Conservation (phyloP, 2,329 filamentous ascomycete genomes). For the Emericellopsis atlantica region DNA sequence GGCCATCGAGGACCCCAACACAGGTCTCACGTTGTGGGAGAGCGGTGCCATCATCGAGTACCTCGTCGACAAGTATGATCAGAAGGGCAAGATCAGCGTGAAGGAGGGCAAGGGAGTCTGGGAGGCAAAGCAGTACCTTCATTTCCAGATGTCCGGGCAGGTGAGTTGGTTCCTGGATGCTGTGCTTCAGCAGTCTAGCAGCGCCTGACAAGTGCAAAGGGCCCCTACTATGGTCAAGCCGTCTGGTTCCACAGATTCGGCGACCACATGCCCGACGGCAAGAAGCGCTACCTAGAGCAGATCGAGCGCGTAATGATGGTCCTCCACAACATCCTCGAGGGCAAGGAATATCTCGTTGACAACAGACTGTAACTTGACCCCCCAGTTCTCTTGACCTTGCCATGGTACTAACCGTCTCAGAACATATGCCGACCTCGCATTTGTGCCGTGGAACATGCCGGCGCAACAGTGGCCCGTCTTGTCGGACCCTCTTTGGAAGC, state of each 20-base stretch:
- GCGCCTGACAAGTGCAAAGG: conserved; percentile 15
- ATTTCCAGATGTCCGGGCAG: conserved; percentile 24
- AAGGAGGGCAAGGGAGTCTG: neutral
- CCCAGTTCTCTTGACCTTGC: neutral
- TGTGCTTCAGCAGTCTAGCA: neutral
- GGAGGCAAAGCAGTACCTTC: conserved; percentile 17
- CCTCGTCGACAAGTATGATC: conserved; percentile 13
- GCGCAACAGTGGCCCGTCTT: neutral
- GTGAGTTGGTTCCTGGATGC: neutral
- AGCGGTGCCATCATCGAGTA: conserved; percentile 14
- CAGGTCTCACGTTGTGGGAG: conserved; percentile 17
- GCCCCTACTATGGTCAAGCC: conserved; percentile 29
- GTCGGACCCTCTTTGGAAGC: conserved; percentile 4
- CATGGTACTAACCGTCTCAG: conserved; percentile 4
- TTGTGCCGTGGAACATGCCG: conserved; percentile 15
- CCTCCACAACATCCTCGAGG: conserved; percentile 12
- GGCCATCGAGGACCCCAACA: conserved; percentile 20
- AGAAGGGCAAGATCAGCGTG: conserved; percentile 6
- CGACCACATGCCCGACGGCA: neutral
- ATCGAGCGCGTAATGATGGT: neutral
- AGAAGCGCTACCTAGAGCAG: neutral
- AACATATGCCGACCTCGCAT: conserved; percentile 19
- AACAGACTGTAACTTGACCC: conserved; percentile 13
- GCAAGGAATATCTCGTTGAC: conserved; percentile 19
- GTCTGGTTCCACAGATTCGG: conserved; percentile 17